Evolutionary conservation across 441 rosid species (phyloP), one percentile per base, ranked within the genome.

Genomic region (Sinapis alba): DNA sequence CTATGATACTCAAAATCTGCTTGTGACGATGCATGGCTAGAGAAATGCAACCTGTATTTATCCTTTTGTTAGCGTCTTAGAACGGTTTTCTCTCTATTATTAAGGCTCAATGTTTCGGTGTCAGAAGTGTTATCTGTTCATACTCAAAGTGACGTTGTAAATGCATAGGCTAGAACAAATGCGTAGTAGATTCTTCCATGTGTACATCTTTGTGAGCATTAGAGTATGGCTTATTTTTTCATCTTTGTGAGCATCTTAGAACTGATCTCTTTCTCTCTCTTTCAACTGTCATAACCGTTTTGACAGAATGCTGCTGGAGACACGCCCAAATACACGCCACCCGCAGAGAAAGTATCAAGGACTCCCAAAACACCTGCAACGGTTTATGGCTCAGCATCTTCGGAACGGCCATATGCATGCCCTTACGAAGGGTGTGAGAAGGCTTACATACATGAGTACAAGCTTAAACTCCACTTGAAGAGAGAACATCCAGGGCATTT

Each of bases 371-470:
- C 95, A 41, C 62, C 91, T 51, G 68, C 91, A 1, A 84, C 78
- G 6, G 84, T 77, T 34, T 88, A 83, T 76, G 91, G 84, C 36
- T 81, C 93, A 15, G 90, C 90, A 28, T 82, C 98, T 62, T 83
- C 86, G 1, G 96, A 90, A 62, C 98, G 95, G 18, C 98, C 98
- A 56, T 89, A 86, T 41, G 92, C 85, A 19, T 95, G 98, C 79
- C 98, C 98, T n/a, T 93, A 88, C 27, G 91, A 90, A 43, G 96
- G 91, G 21, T 93, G 99, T 68, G 90, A 89, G 68, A 95, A 95
- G 83, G 93, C 97, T 23, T 94, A 92, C 84, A 92, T 90, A 59
- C 98, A 94, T 76, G 97, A 92, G 74, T 92, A 94, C 88, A 92
- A 94, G 87, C 97, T 92, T 68, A 94, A 92, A 79, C 97, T 92